Percentiles rank a stretch among this genome's conserved stretches.
These are phyloP conservation scores for Arabidopsis arenosa DNA, from an alignment of 345 rosid genomes.

Conservation along the genomic window DNA sequence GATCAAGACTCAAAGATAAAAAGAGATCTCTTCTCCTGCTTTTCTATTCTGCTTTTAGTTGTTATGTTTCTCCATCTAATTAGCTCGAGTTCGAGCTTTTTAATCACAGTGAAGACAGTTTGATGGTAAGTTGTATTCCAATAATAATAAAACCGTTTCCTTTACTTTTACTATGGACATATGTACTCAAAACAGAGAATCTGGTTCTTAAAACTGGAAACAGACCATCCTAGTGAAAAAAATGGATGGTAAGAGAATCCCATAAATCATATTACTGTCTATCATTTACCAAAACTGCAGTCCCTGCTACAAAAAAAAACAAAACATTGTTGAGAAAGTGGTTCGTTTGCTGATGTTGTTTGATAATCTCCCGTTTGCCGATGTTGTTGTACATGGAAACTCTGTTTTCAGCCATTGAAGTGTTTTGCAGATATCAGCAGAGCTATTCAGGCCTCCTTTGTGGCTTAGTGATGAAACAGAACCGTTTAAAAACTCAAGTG, in stretches of 20 bases:
- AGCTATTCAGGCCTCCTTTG: conserved; percentile 19
- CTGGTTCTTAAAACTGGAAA: conserved; percentile 18
- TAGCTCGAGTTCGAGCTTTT: neutral
- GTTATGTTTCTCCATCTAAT: conserved; percentile 8
- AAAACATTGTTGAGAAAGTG: conserved; percentile 1
- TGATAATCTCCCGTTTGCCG: conserved; percentile 11
- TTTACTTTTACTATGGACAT: neutral
- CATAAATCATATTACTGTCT: conserved; percentile 34
- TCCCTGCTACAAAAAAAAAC: conserved; percentile 22
- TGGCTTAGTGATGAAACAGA: conserved; percentile 21
- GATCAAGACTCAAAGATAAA: conserved; percentile 46
- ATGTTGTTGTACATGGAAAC: conserved; percentile 15
- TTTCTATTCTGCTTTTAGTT: conserved; percentile 18
- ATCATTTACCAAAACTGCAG: conserved; percentile 37
- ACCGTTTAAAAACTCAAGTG: neutral
- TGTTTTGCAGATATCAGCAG: conserved; percentile 38
- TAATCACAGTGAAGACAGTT: conserved; percentile 8
- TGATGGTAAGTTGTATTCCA: conserved; percentile 6
- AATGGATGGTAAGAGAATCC: conserved; percentile 35
- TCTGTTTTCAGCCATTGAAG: conserved; percentile 5
- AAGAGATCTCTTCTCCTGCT: conserved; percentile 19
- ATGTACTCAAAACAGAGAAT: conserved; percentile 22
- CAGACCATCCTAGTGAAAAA: conserved; percentile 31
- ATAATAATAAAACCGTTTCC: conserved; percentile 21
- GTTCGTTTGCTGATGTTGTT: conserved; percentile 16